phyloP scores from a whole-genome alignment of 257 asterid species.

The Cinchona pubescens region DNA sequence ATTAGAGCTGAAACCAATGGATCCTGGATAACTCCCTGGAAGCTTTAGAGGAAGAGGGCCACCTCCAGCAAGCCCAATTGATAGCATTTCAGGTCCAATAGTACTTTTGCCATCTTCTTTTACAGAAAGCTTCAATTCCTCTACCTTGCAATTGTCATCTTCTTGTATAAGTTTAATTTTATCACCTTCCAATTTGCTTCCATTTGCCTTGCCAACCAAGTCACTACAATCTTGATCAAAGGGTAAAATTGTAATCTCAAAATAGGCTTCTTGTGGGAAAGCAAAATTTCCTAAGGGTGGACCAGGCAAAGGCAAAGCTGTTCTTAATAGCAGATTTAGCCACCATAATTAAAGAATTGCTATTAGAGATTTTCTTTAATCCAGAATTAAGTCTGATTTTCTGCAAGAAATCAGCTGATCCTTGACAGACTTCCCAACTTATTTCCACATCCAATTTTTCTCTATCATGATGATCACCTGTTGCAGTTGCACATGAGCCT shows the following conservation, averaged over 20 bases:
- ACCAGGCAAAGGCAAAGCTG: slow-evolving; percentile 81
- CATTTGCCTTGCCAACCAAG: slow-evolving; percentile 19
- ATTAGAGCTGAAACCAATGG: slow-evolving; percentile 72
- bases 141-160: slow-evolving; percentile 37
- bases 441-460: slow-evolving; percentile 42
- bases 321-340: slow-evolving; percentile 47
- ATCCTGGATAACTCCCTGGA: slow-evolving; percentile 70
- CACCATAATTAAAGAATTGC: slow-evolving; percentile 22
- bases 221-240: slow-evolving; percentile 14
- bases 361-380: slow-evolving; percentile 10
- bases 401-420: slow-evolving; percentile 82
- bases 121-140: slow-evolving; percentile 31
- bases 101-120: slow-evolving; percentile 25
- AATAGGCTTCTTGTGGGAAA: slow-evolving; percentile 89
- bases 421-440: slow-evolving; percentile 84
- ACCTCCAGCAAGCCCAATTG: slow-evolving; percentile 59
- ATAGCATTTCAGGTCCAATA: slow-evolving; percentile 31
- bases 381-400: slow-evolving; percentile 63
- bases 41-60: slow-evolving; percentile 45
- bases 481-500: slow-evolving; percentile 36
- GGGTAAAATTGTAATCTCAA: slow-evolving; percentile 61
- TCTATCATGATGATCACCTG: slow-evolving; percentile 28
- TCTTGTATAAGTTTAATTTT: slow-evolving; percentile 58
- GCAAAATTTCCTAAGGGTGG: slow-evolving; percentile 66
- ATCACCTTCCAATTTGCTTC: slow-evolving; percentile 55